A percentile compares a stretch with the other conserved stretches of the same genome.
phyloP scores from a whole-genome alignment of 768 basidiomycete species.

The Lactifluus subvellereus region DNA sequence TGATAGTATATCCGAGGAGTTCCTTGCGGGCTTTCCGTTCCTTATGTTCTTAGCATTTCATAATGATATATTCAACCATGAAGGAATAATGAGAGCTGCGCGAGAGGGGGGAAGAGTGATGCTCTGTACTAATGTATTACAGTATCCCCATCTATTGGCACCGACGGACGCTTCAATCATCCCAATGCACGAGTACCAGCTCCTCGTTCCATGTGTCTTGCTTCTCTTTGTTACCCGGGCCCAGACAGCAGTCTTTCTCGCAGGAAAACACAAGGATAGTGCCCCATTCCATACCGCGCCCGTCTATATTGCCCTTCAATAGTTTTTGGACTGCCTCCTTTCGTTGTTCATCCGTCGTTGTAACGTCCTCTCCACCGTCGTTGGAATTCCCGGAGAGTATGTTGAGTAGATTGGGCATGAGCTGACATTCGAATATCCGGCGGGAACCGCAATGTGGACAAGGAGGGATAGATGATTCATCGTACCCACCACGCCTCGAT shows the following conservation, averaged over 20 bases:
- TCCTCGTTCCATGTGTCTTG: constrained; percentile 66
- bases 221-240: constrained; percentile 36
- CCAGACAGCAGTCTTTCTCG: constrained; percentile 64
- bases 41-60: neutral
- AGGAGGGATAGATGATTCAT: constrained; percentile 45
- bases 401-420: constrained; percentile 92
- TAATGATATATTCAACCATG: neutral
- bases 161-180: constrained; percentile 38
- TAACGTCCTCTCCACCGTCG: constrained; percentile 29
- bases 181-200: constrained; percentile 70
- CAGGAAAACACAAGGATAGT: constrained; percentile 89
- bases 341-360: constrained; percentile 58
- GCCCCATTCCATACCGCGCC: constrained; percentile 89
- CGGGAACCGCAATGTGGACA: constrained; percentile 64
- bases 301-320: constrained; percentile 43
- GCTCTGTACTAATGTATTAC: neutral
- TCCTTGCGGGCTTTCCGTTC: neutral
- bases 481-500: constrained; percentile 49
- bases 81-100: neutral
- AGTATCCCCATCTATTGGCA: neutral
- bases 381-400: constrained; percentile 42
- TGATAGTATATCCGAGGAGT: neutral
- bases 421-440: constrained; percentile 86
- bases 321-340: constrained; percentile 52
- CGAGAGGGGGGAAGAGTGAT: neutral